Evolutionary conservation across 139 green algal genomes (phyloP).

Genomic region (Tetradesmus lagerheimii): DNA sequence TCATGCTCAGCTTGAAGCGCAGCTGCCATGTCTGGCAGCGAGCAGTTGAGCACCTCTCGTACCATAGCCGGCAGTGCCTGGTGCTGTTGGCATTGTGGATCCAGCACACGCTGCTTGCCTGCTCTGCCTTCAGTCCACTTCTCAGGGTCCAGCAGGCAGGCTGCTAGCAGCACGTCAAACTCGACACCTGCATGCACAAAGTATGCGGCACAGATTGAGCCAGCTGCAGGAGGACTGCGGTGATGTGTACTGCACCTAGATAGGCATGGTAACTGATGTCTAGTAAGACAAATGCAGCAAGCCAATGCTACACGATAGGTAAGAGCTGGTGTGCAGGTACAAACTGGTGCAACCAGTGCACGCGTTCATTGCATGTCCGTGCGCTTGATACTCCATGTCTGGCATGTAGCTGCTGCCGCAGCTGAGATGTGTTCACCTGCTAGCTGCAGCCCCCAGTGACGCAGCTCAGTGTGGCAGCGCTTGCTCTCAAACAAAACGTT

Average conservation of each 20-base stretch:
- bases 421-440: background rate
- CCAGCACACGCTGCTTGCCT: background rate
- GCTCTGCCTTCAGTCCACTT: background rate
- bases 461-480: conserved; percentile 19
- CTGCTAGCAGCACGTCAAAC: conserved; percentile 35
- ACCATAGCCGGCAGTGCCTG: background rate
- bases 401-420: too few species aligned
- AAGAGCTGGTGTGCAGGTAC: too few species aligned
- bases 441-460: conserved; percentile 10
- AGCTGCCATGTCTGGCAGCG: background rate
- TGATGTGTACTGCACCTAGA: too few species aligned
- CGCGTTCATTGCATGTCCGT: too few species aligned
- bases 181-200: background rate
- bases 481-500: conserved; percentile 38
- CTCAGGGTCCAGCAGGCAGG: conserved; percentile 21
- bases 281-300: background rate
- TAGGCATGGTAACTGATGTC: too few species aligned
- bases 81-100: conserved; percentile 7
- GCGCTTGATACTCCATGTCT: too few species aligned
- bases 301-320: background rate
- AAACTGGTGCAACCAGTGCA: too few species aligned
- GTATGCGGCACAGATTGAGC: too few species aligned
- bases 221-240: too few species aligned
- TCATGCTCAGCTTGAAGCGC: conserved; percentile 17
- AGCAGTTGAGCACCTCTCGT: background rate